A percentile compares a stretch with the other conserved stretches of the same genome.
phyloP scores from a whole-genome alignment of 2,329 filamentous ascomycete genomes.

The Fusarium abutilonis region DNA sequence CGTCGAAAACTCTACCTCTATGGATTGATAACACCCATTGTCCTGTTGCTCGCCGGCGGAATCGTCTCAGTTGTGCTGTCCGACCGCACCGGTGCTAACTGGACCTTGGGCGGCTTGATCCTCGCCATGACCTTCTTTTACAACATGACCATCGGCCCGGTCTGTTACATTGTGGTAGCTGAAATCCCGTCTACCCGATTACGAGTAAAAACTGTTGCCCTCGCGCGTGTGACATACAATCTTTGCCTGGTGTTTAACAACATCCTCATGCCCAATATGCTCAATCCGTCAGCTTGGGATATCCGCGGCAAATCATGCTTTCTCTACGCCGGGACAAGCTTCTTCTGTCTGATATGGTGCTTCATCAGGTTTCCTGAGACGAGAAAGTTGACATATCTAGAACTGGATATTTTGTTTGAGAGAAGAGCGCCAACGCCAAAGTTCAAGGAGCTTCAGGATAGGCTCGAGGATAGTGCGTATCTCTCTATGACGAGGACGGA shows the following conservation, averaged over 20 bases:
- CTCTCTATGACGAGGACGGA: constrained; percentile 32
- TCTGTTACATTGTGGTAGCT: constrained; percentile 52
- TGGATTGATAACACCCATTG: constrained; percentile 46
- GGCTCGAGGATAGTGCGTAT: constrained; percentile 36
- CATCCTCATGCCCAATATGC: constrained; percentile 44
- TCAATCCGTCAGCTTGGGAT: constrained; percentile 45
- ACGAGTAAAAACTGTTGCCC: constrained; percentile 53
- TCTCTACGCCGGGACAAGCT: constrained; percentile 34
- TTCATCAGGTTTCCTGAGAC: constrained; percentile 46
- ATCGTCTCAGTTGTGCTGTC: constrained; percentile 49
- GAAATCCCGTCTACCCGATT: constrained; percentile 54
- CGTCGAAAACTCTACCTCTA: constrained; percentile 54
- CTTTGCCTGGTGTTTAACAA: constrained; percentile 42
- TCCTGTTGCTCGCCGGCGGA: constrained; percentile 53
- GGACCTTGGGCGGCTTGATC: constrained; percentile 51
- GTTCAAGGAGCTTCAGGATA: constrained; percentile 48
- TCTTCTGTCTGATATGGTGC: constrained; percentile 42
- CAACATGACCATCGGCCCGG: constrained; percentile 41
- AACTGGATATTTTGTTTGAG: constrained; percentile 47
- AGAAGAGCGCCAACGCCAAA: constrained; percentile 40
- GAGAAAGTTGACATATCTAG: constrained; percentile 42
- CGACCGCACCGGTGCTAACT: constrained; percentile 42
- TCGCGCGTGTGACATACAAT: constrained; percentile 48
- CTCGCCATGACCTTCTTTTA: constrained; percentile 55
- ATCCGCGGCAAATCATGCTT: constrained; percentile 44